Evolutionary conservation across 1,139 yeast species (phyloP).

Genomic region (Kodamaea sp.): DNA sequence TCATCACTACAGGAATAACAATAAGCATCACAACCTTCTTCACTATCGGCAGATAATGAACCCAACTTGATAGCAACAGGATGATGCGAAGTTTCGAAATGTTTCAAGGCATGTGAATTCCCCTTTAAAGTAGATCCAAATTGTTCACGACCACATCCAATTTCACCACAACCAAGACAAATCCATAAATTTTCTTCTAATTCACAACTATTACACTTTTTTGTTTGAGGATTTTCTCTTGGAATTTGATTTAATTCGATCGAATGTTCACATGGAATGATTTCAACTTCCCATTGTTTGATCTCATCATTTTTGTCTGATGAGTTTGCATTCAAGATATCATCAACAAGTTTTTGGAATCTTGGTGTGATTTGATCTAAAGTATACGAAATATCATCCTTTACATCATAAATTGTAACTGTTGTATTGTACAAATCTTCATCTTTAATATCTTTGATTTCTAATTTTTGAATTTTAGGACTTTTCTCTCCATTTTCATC

Average conservation of each 20-base stretch:
- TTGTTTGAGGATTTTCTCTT: neutral
- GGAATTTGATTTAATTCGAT: conserved; percentile 43
- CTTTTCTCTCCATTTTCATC: conserved; percentile 34
- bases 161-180: conserved; percentile 81
- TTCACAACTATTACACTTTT: conserved; percentile 60
- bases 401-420: conserved; percentile 43
- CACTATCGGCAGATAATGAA: conserved; percentile 66
- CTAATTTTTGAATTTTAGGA: conserved; percentile 66
- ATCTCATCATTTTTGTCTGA: conserved; percentile 66
- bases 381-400: conserved; percentile 20
- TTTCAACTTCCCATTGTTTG: conserved; percentile 89
- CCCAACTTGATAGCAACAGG: conserved; percentile 89
- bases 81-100: conserved; percentile 56
- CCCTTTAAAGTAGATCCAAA: conserved; percentile 88
- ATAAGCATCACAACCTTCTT: conserved; percentile 64
- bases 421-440: conserved; percentile 60
- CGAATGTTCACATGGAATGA: conserved; percentile 76
- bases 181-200: conserved; percentile 78
- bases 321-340: conserved; percentile 63
- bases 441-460: conserved; percentile 65
- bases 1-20: conserved; percentile 91
- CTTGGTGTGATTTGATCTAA: conserved; percentile 21
- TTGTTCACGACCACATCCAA: conserved; percentile 92
- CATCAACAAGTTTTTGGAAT: conserved; percentile 35
- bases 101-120: conserved; percentile 82